phyloP scores from a whole-genome alignment of 2,329 filamentous ascomycete genomes.

The Aspergillus melleus region DNA sequence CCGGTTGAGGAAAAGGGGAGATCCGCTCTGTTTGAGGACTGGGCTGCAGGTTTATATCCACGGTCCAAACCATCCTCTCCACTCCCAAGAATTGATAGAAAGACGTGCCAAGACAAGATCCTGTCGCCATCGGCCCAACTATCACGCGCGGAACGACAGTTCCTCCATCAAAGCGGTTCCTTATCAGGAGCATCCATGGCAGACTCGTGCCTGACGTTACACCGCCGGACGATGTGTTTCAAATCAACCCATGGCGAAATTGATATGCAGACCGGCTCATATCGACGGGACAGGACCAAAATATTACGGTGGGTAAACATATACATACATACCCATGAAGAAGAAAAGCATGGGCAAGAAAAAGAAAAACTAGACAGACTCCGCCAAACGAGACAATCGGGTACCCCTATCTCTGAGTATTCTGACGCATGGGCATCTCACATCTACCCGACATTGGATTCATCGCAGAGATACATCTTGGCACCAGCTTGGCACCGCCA shows the following conservation, averaged over 20 bases:
- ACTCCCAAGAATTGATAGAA: conserved; percentile 9
- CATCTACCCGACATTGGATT: conserved; percentile 9
- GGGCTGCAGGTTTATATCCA: conserved; percentile 1
- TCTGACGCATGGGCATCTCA: neutral
- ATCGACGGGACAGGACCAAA: neutral
- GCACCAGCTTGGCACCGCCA: conserved; percentile 8
- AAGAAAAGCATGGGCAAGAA: neutral
- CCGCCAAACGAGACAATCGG: neutral
- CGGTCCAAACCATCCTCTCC: conserved; percentile 5
- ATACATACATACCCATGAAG: too few relatives aligned
- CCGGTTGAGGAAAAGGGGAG: too few relatives aligned
- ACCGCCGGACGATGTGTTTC: conserved; percentile 7
- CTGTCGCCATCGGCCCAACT: conserved; percentile 13
- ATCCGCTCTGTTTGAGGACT: neutral
- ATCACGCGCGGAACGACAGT: neutral
- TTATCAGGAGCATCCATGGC: conserved; percentile 1
- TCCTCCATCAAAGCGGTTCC: neutral
- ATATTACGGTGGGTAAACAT: neutral
- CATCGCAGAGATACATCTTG: conserved; percentile 14
- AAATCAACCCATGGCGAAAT: neutral
- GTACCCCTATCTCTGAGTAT: conserved; percentile 1
- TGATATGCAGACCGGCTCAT: neutral
- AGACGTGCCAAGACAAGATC: conserved; percentile 12
- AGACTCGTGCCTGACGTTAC: conserved; percentile 7
- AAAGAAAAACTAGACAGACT: neutral